Evolutionary conservation across 495 filamentous ascomycete genomes (phyloP).

Genomic region (Penicillium bialowiezense): DNA sequence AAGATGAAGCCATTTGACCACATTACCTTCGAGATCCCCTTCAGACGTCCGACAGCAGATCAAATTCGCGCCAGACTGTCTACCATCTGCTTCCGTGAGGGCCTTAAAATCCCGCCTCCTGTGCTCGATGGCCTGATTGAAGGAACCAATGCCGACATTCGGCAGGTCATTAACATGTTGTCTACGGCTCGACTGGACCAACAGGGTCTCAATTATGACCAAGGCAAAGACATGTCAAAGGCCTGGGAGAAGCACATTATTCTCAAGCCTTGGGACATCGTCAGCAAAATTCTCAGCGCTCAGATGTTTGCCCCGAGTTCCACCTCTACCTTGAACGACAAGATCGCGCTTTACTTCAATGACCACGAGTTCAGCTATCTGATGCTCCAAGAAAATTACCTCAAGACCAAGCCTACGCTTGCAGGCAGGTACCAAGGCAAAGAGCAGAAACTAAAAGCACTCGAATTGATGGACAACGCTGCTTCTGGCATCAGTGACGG

Average conservation of each 20-base stretch:
- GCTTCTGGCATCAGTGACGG: constrained; percentile 96
- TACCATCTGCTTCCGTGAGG: constrained; percentile 92
- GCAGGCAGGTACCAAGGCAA: constrained; percentile 56
- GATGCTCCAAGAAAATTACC: constrained; percentile 98
- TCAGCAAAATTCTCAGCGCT: constrained; percentile 81
- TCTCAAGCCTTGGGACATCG: constrained; percentile 97
- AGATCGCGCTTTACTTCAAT: constrained; percentile 98
- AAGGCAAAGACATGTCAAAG: constrained; percentile 90
- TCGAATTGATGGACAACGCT: constrained; percentile 82
- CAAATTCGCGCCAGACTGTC: constrained; percentile 86
- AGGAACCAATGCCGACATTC: constrained; percentile 90
- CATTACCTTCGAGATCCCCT: constrained; percentile 79
- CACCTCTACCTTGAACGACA: constrained; percentile 87
- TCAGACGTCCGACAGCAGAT: constrained; percentile 83
- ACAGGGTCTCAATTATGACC: constrained; percentile 70
- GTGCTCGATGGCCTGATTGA: constrained; percentile 96
- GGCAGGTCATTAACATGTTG: constrained; percentile 98
- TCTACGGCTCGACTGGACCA: constrained; percentile 89
- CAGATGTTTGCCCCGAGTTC: constrained; percentile 80
- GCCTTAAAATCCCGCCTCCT: constrained; percentile 75
- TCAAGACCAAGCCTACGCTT: constrained; percentile 71
- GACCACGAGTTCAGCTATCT: constrained; percentile 95
- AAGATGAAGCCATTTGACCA: constrained; percentile 98
- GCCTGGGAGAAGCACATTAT: constrained; percentile 97
- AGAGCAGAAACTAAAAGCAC: constrained; percentile 69